Evolutionary conservation across 1,284 basidiomycete genomes (phyloP).

Genomic region (Boletus semigastroideus): DNA sequence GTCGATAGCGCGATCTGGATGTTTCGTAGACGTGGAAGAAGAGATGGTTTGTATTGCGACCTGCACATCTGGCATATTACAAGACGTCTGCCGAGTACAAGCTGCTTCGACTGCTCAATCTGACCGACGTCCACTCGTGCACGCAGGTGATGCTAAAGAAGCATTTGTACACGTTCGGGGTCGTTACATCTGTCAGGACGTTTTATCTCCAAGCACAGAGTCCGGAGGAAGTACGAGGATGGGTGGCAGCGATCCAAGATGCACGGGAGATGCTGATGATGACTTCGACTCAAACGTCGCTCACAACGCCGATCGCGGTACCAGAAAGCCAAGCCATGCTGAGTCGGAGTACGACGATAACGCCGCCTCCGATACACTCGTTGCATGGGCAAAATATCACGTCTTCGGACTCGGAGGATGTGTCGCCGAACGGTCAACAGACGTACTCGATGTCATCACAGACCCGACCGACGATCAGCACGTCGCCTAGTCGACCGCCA

Average conservation of each 20-base stretch:
- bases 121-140: slow-evolving; percentile 89
- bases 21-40: slow-evolving; percentile 90
- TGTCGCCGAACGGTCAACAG: slow-evolving; percentile 42
- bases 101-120: slow-evolving; percentile 86
- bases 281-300: slow-evolving; percentile 57
- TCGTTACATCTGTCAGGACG: slow-evolving; percentile 90
- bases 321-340: slow-evolving; percentile 40
- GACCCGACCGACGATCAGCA: slow-evolving; percentile 34
- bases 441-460: slow-evolving; percentile 43
- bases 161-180: slow-evolving; percentile 87
- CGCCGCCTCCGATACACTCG: slow-evolving; percentile 43
- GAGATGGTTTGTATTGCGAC: slow-evolving; percentile 95
- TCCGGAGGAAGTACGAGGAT: slow-evolving; percentile 72
- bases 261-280: slow-evolving; percentile 66
- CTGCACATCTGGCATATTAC: slow-evolving; percentile 94
- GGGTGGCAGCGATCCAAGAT: slow-evolving; percentile 84
- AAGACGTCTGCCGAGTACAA: slow-evolving; percentile 94
- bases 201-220: slow-evolving; percentile 88
- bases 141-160: slow-evolving; percentile 88
- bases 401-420: slow-evolving; percentile 77
- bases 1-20: slow-evolving; percentile 13
- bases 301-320: slow-evolving; percentile 47
- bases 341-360: slow-evolving; percentile 36
- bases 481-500: slow-evolving; percentile 42
- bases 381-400: slow-evolving; percentile 46